phyloP scores from a whole-genome alignment of 257 asterid species.

The Capsicum rhomboideum region DNA sequence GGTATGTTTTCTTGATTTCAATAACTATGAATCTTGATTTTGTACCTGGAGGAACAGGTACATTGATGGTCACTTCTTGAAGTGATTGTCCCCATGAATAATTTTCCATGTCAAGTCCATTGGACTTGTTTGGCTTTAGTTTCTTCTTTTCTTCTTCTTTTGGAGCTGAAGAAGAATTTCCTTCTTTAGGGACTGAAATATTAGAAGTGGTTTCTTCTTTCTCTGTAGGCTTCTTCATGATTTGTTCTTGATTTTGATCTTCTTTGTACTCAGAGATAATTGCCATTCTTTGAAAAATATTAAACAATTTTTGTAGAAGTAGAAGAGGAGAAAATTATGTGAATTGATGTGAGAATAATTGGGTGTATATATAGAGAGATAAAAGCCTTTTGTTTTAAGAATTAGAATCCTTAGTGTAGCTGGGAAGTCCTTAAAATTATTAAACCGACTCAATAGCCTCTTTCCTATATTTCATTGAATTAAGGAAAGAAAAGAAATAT shows the following conservation, averaged over 20 bases:
- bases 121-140: slow-evolving; percentile 39
- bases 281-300: not conserved
- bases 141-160: not conserved
- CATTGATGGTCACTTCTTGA: slow-evolving; percentile 57
- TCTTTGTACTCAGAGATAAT: not conserved
- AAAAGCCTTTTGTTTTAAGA: not conserved
- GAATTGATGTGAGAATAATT: not conserved
- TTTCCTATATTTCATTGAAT: not conserved
- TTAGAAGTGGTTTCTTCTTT: not conserved
- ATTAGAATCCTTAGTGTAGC: not conserved
- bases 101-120: slow-evolving; percentile 70
- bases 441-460: not conserved
- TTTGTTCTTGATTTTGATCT: not conserved
- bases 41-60: slow-evolving; percentile 44
- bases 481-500: not conserved
- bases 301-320: not conserved
- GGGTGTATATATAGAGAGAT: not conserved
- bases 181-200: not conserved
- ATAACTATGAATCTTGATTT: slow-evolving; percentile 26
- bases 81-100: slow-evolving; percentile 70
- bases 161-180: not conserved
- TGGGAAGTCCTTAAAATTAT: not conserved
- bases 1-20: slow-evolving; percentile 23
- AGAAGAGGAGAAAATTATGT: not conserved
- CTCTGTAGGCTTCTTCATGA: not conserved